A percentile compares a stretch with the other conserved stretches of the same genome.
These are phyloP conservation scores for Apophysomyces trapeziformis DNA, from an alignment of 371 early-diverging fungal species.

Conservation along the genomic window DNA sequence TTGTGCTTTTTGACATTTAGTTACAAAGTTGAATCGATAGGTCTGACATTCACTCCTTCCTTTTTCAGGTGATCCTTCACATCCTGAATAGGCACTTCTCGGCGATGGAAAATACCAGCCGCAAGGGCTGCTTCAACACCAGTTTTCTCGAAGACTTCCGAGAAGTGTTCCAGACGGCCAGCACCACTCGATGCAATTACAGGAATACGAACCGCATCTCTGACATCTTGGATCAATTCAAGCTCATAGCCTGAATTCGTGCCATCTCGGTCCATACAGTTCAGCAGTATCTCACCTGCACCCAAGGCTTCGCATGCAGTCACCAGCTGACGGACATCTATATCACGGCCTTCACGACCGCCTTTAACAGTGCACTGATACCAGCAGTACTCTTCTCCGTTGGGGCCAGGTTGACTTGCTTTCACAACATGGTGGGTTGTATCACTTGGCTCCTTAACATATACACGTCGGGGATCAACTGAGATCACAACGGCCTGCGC, in stretches of 20 bases:
- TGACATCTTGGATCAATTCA: constrained; percentile 80
- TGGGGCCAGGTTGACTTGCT: constrained; percentile 80
- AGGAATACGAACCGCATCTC: constrained; percentile 81
- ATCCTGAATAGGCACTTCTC: constrained; percentile 84
- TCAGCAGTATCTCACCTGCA: constrained; percentile 95
- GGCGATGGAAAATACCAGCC: constrained; percentile 97
- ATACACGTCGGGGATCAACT: constrained; percentile 94
- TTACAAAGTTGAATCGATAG: constrained; percentile 33
- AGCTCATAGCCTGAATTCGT: constrained; percentile 95
- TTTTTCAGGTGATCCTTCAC: constrained; percentile 78
- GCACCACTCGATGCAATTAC: constrained; percentile 98
- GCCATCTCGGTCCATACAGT: constrained; percentile 98
- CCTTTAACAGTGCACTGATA: constrained; percentile 98
- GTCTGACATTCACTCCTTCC: constrained; percentile 47
- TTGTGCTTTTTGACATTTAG: not conserved
- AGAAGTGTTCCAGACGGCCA: constrained; percentile 85
- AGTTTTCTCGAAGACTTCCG: constrained; percentile 81
- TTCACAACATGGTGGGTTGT: constrained; percentile 79
- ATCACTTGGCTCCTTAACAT: constrained; percentile 79
- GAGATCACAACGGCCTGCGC: constrained; percentile 98
- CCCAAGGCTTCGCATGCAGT: constrained; percentile 88
- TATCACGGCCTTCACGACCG: constrained; percentile 92
- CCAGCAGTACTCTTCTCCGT: constrained; percentile 95
- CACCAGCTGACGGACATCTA: constrained; percentile 92
- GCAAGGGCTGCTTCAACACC: constrained; percentile 95